Evolutionary conservation across 1,139 yeast species (phyloP), one percentile per base, ranked within the genome.

Genomic region (Yamadazyma aaseri): DNA sequence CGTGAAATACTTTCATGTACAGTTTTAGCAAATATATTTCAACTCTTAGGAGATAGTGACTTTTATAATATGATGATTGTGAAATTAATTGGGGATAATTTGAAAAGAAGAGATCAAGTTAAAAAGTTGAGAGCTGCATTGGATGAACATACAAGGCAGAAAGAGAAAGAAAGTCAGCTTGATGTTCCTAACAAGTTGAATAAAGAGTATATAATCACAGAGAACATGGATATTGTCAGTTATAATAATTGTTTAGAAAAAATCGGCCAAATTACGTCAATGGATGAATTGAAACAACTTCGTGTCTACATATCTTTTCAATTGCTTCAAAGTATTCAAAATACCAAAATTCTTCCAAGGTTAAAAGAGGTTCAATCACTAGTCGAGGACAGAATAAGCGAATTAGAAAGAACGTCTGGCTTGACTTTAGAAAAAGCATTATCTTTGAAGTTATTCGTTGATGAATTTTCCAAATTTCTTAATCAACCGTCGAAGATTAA

Each of bases 21-120:
- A 0, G 50, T 69, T 1, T 39, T 69, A 12, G 65, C 79, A 22
- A 72, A 76, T 32, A 53, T 82, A 0, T 50, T 85, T 17, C 57
- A 64, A 15, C 72, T 82, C 64, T 49, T 84, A 1, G 64, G 83
- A 0, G 92, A 85, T 38, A 77, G 92, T 1, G 95, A 87, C 52
- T 84, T 79, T 42, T 83, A 83, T 75, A 90, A 89, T 52, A 71
- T 77, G 36, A 52, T 71, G 33, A 70, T 87, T 13, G 79, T 81
- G 5, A 73, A 75, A 34, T 55, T 74, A 3, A 76, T 86, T 3
- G 83, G 87, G 1, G 76, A 74, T 20, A 75, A 82, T 17, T 65
- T 90, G 50, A 80, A 79, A 42, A 94, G 87, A 48, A 69, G 90
- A 41, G 76, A 76, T 26, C 89, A 86, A 49, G 95, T 89, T 1